Evolutionary conservation across 495 filamentous ascomycete species (phyloP).

Genomic region (Penicillium steckii): DNA sequence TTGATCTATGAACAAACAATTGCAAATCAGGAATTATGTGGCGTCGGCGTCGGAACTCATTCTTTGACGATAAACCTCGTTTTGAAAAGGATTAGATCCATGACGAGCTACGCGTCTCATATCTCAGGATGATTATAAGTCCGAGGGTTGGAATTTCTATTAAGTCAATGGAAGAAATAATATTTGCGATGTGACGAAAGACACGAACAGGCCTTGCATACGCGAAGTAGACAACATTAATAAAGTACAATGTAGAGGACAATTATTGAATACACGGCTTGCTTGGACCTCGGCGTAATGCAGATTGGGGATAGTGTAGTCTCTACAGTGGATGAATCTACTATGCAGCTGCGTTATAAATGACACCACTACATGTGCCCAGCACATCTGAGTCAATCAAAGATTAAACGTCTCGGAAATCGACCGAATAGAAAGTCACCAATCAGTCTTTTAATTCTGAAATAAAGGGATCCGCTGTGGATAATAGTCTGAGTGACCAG

Average conservation of each 20-base stretch:
- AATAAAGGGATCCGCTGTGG: background rate
- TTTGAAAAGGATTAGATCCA: constrained; percentile 5
- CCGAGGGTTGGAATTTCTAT: background rate
- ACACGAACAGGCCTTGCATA: constrained; percentile 1
- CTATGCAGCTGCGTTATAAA: background rate
- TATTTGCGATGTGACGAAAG: constrained; percentile 1
- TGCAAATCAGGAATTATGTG: background rate
- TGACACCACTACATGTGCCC: background rate
- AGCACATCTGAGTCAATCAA: constrained; percentile 2
- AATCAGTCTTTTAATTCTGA: background rate
- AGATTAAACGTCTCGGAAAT: constrained; percentile 10
- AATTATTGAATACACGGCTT: background rate
- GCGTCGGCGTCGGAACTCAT: constrained; percentile 5
- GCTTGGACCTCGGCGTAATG: constrained; percentile 9
- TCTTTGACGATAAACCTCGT: background rate
- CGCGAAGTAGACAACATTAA: background rate
- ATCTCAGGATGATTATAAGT: constrained; percentile 9
- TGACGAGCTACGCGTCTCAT: background rate
- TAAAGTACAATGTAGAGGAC: background rate
- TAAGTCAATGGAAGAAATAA: background rate
- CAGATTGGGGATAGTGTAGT: background rate
- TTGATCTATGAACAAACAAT: constrained; percentile 7
- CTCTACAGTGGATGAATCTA: constrained; percentile 11
- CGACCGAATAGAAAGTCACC: background rate
- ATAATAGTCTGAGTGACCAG: background rate